phyloP scores from a whole-genome alignment of 371 early-diverging fungal genomes.

The Enterocytospora artemiae region DNA sequence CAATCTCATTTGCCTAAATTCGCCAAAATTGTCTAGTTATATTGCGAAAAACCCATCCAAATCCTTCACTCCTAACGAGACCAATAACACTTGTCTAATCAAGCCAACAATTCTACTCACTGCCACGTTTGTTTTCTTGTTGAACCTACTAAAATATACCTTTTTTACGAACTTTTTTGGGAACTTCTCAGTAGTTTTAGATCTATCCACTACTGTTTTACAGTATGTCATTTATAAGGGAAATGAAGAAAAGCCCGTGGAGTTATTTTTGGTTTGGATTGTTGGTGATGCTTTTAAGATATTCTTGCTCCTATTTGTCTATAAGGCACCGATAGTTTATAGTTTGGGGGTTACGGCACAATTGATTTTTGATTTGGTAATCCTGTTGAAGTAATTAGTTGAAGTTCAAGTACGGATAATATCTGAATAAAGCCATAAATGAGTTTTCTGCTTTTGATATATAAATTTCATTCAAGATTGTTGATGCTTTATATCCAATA shows the following conservation, averaged over 20 bases:
- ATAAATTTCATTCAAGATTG: no score
- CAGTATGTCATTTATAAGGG: slow-evolving; percentile 36
- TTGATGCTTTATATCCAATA: no score
- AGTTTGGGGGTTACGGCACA: slow-evolving; percentile 33
- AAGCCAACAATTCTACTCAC: slow-evolving; percentile 12
- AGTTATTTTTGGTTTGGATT: slow-evolving; percentile 47
- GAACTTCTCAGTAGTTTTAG: slow-evolving; percentile 29
- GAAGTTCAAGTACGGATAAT: no score
- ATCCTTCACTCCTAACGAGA: no score
- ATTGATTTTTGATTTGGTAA: slow-evolving; percentile 15
- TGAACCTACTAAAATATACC: slow-evolving; percentile 3
- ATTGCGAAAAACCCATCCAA: no score
- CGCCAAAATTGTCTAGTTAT: no score
- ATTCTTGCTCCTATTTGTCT: slow-evolving; percentile 19
- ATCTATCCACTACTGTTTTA: slow-evolving; percentile 33
- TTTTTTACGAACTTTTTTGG: slow-evolving; percentile 25
- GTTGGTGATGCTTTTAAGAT: slow-evolving; percentile 49
- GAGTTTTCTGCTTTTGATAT: no score
- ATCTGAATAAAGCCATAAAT: no score
- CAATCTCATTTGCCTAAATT: no score
- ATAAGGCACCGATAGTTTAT: slow-evolving; percentile 27
- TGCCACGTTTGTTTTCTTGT: background rate
- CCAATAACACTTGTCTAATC: background rate
- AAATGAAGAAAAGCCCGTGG: slow-evolving; percentile 33
- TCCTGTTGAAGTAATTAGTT: background rate